A percentile compares a stretch with the other conserved stretches of the same genome.
Evolutionary conservation across 257 asterid genomes (phyloP).

Genomic region (Parsonsia alboflavescens): DNA sequence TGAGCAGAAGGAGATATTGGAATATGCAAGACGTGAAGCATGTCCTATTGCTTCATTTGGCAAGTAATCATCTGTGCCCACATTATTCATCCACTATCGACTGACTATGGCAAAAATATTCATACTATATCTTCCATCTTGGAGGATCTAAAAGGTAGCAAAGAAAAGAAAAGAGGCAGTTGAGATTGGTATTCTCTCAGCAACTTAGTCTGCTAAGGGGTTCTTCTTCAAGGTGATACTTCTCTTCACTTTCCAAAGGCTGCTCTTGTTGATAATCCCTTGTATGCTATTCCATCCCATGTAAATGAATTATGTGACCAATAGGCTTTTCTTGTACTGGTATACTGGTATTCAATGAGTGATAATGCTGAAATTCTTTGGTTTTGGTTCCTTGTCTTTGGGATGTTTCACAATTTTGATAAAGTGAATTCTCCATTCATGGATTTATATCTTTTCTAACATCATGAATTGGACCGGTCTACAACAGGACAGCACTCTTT

Average conservation of each 20-base stretch:
- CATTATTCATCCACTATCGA: not conserved
- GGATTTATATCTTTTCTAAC: not conserved
- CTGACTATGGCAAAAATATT: not conserved
- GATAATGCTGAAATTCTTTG: not conserved
- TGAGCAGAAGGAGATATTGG: conserved; percentile 48
- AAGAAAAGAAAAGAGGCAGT: not conserved
- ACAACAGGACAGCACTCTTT: not conserved
- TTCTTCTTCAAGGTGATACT: not conserved
- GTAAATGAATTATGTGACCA: not conserved
- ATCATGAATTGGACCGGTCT: not conserved
- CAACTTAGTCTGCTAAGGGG: not conserved
- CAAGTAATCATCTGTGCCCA: conserved; percentile 6
- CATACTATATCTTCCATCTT: not conserved
- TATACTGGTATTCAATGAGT: not conserved
- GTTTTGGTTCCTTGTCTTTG: not conserved
- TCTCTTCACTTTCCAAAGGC: not conserved
- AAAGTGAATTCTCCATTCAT: not conserved
- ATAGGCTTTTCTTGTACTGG: not conserved
- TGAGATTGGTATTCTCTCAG: not conserved
- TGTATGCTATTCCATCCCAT: not conserved
- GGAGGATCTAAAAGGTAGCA: not conserved
- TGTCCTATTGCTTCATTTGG: conserved; percentile 38
- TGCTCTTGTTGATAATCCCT: not conserved
- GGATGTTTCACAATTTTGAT: not conserved
- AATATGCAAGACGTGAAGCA: conserved; percentile 36